Base-by-base conservation (phyloP, 1,284 basidiomycete genomes). In the Cutaneotrichosporon mucoides region DNA sequence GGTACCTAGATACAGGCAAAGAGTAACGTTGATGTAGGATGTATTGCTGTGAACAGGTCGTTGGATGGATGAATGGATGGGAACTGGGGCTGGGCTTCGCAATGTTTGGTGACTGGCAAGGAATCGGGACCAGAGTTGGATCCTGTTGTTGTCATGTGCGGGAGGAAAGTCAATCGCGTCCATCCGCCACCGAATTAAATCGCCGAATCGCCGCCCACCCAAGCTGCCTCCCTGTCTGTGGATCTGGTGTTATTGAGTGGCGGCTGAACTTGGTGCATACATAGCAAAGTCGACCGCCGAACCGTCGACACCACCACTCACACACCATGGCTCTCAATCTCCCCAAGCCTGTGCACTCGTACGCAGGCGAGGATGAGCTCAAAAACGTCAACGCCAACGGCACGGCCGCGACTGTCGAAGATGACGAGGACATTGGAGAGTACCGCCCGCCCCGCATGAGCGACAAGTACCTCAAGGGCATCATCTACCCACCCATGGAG, bases 401-500 rank as follows among this genome's bases (percentile, higher is more conserved):
- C 24, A 44, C 47, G 35, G 48, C 56, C 2, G 45, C 54, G 10
- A 62, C 56, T 43, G 66, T 40, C 51, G 59, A 40, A 24, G 69
- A 64, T 10, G 68, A 63, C 33, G 65, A 57, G 37, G 64, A 65
- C 50, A 55, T 66, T 24, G 66, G 67, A 33, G 69, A 73, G 61
- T 75, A 72, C 63, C 56, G 66, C 73, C 78, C 69, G 68, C 75
- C 59, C 62, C 72, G 69, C 79, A 79, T 65, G 76, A 74, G 70
- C 80, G 83, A 80, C 82, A 85, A 69, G 68, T 91, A 88, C 72
- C 82, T 87, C 41, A 88, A 83, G 64, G 91, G 90, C 51, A 84
- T 94, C 70, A 95, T 95, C 78, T 87, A 93, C 50, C 92, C 92
- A 63, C 90, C 92, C 6, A 89, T 89, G 46, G 92, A 94, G 77